Evolutionary conservation across 306 rosid genomes (phyloP), one percentile per base, ranked within the genome.

Genomic region (Delonix regia): DNA sequence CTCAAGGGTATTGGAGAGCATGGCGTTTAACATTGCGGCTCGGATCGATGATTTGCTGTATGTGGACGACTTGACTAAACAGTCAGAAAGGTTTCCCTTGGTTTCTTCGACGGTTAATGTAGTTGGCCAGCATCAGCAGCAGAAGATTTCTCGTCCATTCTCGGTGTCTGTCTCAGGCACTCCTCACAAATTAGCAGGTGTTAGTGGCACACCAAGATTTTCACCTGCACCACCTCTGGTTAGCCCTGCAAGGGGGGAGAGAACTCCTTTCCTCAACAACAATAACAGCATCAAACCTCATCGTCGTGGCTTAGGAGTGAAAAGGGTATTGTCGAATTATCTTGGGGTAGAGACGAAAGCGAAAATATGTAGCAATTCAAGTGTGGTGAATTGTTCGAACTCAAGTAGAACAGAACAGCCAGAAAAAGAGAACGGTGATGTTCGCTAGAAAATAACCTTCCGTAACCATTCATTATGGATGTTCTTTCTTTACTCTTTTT

Each of bases 1-100:
- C 71, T 95, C 99, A 49, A 89, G 99, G 76, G 98, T 93, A 21
- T 76, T 95, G 80, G 99, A 95, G 90, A 93, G 99, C 90, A 83
- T 91, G 63, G 96, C 98, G 39, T 95, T 85, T 51, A 95, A 95
- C 83, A 85, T 92, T 73, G 88, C 91, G 25, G 93, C 99, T 39
- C 95, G 99, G 2, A 95, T 95, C 0, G 98, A 95, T 63, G 99
- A 95, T 80, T 78, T 95, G 64, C 84, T 93, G 5, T 84, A 95
- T 41, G 98, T 91, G 27, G 99, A 95, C 69, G 97, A 95, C 82
- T 76, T 93, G 83, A 89, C 94, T 1, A 93, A 86, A 67, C 90
- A 88, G 76, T 89, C 94, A n/a, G 94, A 91, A 44, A 87, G 74
- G 75, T 66, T 86, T 68, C 87, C 97, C 28, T 83, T 92, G 71